Evolutionary conservation across 108 stramenopile species (phyloP).

Genomic region (Stephanodiscus triporus): DNA sequence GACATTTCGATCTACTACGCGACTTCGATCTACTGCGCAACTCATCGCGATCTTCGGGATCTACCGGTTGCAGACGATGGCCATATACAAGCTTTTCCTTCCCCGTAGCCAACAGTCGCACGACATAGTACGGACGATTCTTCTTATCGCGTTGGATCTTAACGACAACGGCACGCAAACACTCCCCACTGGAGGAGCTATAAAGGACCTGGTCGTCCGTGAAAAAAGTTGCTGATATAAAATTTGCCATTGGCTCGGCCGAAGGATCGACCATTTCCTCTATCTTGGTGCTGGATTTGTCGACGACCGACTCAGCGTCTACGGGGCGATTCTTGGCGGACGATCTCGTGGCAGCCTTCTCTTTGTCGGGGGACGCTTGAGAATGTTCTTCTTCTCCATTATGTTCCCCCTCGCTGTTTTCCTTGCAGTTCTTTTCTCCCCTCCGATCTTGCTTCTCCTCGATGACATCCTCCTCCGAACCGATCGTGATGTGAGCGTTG

Average conservation of each 20-base stretch:
- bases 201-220: conserved; percentile 35
- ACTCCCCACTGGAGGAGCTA: conserved; percentile 45
- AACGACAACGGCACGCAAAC: conserved; percentile 26
- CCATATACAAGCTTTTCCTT: conserved; percentile 51
- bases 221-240: conserved; percentile 14
- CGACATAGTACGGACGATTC: conserved; percentile 44
- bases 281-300: background rate
- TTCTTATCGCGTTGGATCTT: conserved; percentile 46
- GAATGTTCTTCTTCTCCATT: background rate
- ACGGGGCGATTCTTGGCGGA: background rate
- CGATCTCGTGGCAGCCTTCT: background rate
- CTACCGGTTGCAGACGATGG: conserved; percentile 34
- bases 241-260: background rate
- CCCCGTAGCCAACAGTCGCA: conserved; percentile 21
- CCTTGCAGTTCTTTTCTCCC: conserved; percentile 4
- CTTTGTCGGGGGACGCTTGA: background rate
- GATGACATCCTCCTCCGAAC: background rate
- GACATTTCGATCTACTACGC: background rate
- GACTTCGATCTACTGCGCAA: background rate
- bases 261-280: conserved; percentile 17
- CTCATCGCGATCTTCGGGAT: background rate
- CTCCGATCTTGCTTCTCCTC: background rate
- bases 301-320: background rate
- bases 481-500: conserved; percentile 43
- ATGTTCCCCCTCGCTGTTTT: background rate